Evolutionary conservation across 176 grass and related monocot genomes (phyloP).

Genomic region (Poa pratensis): DNA sequence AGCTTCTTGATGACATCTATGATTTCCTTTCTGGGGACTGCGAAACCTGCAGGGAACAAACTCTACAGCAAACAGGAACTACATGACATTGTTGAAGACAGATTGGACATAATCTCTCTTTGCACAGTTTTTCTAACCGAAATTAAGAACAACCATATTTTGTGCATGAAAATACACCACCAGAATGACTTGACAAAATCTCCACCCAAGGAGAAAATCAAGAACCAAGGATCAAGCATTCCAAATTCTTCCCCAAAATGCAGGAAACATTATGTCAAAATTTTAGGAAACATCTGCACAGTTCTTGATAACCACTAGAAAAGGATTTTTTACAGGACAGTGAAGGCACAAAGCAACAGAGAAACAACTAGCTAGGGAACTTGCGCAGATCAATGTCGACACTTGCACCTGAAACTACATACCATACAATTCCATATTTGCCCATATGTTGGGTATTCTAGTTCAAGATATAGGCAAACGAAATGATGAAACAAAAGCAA

Average conservation of each 20-base stretch:
- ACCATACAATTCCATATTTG: not conserved
- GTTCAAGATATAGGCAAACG: not conserved
- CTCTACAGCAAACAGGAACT: not conserved
- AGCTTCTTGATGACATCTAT: conserved; percentile 71
- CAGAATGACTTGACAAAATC: not conserved
- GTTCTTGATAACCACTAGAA: not conserved
- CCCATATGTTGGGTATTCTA: not conserved
- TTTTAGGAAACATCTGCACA: not conserved
- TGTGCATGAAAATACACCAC: not conserved
- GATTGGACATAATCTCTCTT: not conserved
- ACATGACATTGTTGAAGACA: not conserved
- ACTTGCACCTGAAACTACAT: not conserved
- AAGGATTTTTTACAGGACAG: not conserved
- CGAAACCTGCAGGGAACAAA: conserved; percentile 50
- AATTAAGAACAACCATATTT: not conserved
- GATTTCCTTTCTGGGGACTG: conserved; percentile 64
- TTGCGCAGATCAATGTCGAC: not conserved
- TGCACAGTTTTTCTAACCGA: not conserved
- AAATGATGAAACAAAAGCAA: not conserved
- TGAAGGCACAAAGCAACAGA: not conserved
- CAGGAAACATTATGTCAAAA: not conserved
- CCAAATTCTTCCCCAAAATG: too few species aligned
- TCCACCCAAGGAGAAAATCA: too few species aligned
- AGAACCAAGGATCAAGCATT: too few species aligned
- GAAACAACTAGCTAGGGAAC: not conserved